These are phyloP conservation scores for Sinapis alba DNA, from an alignment of 441 rosid genomes.

Conservation along the genomic window DNA sequence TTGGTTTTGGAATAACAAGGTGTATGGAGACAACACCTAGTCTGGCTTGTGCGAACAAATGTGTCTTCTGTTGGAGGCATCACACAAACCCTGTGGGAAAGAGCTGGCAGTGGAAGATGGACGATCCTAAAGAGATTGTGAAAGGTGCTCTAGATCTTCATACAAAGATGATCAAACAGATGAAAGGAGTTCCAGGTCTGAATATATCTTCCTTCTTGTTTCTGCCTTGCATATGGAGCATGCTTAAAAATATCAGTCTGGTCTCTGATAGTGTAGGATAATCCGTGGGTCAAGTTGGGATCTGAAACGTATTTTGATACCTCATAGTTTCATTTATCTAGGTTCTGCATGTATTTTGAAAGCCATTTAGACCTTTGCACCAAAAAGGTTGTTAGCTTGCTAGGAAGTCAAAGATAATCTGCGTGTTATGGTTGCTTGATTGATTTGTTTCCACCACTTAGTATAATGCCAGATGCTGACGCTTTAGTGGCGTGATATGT, in stretches of 20 bases:
- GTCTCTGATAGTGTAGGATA: not conserved
- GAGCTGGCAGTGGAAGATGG: slow-evolving; percentile 99
- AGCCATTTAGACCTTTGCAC: not conserved
- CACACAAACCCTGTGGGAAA: slow-evolving; percentile 98
- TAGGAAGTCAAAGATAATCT: not conserved
- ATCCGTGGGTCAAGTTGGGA: not conserved
- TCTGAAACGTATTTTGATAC: not conserved
- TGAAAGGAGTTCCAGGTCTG: slow-evolving; percentile 98
- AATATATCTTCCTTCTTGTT: slow-evolving; percentile 15
- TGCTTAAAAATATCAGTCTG: too few species aligned
- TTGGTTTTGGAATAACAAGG: slow-evolving; percentile 44
- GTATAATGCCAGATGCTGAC: slow-evolving; percentile 1
- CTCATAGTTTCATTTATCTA: not conserved
- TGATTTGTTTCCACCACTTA: not conserved
- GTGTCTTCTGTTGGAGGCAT: slow-evolving; percentile 99
- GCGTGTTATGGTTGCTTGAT: not conserved
- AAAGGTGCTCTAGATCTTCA: slow-evolving; percentile 84
- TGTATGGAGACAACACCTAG: slow-evolving; percentile 99
- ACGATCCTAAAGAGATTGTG: slow-evolving; percentile 85
- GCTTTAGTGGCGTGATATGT: not conserved
- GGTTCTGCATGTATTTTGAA: not conserved
- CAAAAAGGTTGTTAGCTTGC: not conserved
- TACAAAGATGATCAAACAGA: slow-evolving; percentile 90
- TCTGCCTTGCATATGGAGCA: not conserved
- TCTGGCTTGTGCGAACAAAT: slow-evolving; percentile 96